phyloP scores from a whole-genome alignment of 768 basidiomycete species.

The Termitomyces sp. region DNA sequence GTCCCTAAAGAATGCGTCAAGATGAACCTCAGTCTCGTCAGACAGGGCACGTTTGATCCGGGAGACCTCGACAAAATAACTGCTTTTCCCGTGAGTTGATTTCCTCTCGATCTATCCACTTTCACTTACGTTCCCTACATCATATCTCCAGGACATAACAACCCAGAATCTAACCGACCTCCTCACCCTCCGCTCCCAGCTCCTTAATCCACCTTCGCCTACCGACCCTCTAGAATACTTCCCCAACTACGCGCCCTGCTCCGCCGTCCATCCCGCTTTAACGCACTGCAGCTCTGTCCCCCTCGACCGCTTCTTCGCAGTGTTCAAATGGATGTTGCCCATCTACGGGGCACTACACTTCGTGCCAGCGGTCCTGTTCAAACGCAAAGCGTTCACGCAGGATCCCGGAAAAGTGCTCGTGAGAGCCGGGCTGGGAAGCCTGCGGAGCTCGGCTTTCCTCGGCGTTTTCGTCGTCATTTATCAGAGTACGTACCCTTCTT shows the following conservation, averaged over 20 bases:
- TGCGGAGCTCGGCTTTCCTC: conserved; percentile 83
- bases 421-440: conserved; percentile 62
- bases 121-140: neutral
- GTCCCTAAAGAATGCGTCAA: conserved; percentile 51
- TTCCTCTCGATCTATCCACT: neutral
- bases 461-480: conserved; percentile 78
- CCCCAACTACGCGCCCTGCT: conserved; percentile 57
- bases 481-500: conserved; percentile 49
- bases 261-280: conserved; percentile 69
- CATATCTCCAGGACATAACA: conserved; percentile 41
- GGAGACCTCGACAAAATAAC: conserved; percentile 52
- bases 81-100: conserved; percentile 31
- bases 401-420: conserved; percentile 64
- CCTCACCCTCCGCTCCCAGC: conserved; percentile 33
- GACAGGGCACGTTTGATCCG: conserved; percentile 49
- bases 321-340: conserved; percentile 79
- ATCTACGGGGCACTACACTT: conserved; percentile 89
- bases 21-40: conserved; percentile 58
- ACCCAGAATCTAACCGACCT: conserved; percentile 44
- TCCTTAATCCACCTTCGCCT: conserved; percentile 25
- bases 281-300: conserved; percentile 56
- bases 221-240: conserved; percentile 24
- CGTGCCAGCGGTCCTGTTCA: conserved; percentile 81
- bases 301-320: conserved; percentile 68
- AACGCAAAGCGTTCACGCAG: conserved; percentile 55